phyloP scores from a whole-genome alignment of 2,329 filamentous ascomycete genomes.

The Colletotrichum paranaense region DNA sequence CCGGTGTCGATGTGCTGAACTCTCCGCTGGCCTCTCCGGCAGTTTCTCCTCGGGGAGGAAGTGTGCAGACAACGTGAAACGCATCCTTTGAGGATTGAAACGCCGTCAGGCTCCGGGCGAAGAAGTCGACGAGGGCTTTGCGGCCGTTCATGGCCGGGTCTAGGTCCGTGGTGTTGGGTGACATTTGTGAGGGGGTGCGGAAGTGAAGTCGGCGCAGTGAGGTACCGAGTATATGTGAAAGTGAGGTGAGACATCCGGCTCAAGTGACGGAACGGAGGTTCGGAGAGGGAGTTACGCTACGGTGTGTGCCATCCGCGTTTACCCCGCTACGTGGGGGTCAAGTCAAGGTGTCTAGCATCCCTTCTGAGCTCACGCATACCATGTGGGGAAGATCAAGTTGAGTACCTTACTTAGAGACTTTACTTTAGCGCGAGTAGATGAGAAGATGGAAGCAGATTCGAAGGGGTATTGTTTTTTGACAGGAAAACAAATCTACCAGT shows the following conservation, averaged over 20 bases:
- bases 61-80: slow-evolving; percentile 59
- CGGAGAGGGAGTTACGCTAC: neutral
- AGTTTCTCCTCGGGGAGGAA: slow-evolving; percentile 37
- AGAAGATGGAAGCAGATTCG: neutral
- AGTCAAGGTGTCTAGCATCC: neutral
- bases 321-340: slow-evolving; percentile 35
- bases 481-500: neutral
- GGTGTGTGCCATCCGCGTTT: neutral
- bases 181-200: neutral
- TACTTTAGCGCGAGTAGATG: too few species aligned
- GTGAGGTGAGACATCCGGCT: neutral
- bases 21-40: too few species aligned
- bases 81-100: slow-evolving; percentile 56
- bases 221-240: too few species aligned
- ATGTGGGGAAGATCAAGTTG: neutral
- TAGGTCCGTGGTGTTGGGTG: neutral
- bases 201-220: too few species aligned
- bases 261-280: neutral
- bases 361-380: neutral
- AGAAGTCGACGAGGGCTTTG: slow-evolving; percentile 51
- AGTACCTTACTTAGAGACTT: neutral
- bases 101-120: slow-evolving; percentile 55
- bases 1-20: neutral
- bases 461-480: neutral
- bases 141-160: slow-evolving; percentile 32